These are phyloP conservation scores for Oxyria digyna DNA, from an alignment of 148 eudicot genomes.

Conservation along the genomic window DNA sequence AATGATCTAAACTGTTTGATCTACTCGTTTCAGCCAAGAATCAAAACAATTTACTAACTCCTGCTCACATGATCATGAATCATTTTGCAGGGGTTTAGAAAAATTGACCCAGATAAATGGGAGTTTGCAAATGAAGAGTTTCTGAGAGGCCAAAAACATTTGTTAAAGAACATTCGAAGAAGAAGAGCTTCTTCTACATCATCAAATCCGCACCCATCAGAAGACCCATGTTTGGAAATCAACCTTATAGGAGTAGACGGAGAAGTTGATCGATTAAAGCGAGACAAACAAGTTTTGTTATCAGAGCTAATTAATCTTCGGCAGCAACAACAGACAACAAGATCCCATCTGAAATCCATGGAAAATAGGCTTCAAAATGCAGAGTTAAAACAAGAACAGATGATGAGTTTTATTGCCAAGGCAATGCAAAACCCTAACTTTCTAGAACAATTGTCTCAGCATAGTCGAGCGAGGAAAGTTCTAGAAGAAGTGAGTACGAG, in stretches of 20 bases:
- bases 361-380: slow-evolving; percentile 62
- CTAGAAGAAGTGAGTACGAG: slow-evolving; percentile 49
- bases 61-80: not conserved
- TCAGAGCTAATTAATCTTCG: slow-evolving; percentile 70
- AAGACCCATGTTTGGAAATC: slow-evolving; percentile 52
- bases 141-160: slow-evolving; percentile 53
- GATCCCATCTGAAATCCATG: slow-evolving; percentile 53
- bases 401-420: slow-evolving; percentile 83
- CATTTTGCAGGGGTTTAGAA: slow-evolving; percentile 72
- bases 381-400: slow-evolving; percentile 69
- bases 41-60: not conserved
- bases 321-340: slow-evolving; percentile 58
- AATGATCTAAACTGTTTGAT: not conserved
- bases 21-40: not conserved
- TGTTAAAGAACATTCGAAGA: slow-evolving; percentile 61
- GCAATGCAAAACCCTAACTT: slow-evolving; percentile 81
- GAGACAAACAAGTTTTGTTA: slow-evolving; percentile 56
- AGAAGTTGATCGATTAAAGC: slow-evolving; percentile 46
- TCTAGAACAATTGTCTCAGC: slow-evolving; percentile 42
- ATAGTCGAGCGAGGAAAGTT: slow-evolving; percentile 43
- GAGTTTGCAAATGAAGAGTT: slow-evolving; percentile 88
- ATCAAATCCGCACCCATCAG: slow-evolving; percentile 24
- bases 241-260: slow-evolving; percentile 48
- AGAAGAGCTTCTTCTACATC: slow-evolving; percentile 24
- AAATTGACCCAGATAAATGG: slow-evolving; percentile 88